Base-by-base conservation (phyloP, 2,329 filamentous ascomycete genomes). In the Camillea tinctor region DNA sequence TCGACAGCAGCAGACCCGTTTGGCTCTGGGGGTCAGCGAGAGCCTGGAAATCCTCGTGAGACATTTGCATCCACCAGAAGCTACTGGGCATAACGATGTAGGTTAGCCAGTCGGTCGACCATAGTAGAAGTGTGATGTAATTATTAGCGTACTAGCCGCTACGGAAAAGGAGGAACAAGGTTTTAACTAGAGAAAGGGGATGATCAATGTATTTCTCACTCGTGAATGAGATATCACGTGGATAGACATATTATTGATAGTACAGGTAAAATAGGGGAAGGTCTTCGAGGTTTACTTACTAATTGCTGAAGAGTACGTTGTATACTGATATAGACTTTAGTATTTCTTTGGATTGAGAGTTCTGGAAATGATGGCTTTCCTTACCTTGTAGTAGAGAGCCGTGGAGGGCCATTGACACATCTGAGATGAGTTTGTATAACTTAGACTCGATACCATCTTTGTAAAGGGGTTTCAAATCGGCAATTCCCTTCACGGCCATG, bases 61-160 rank as follows among this genome's bases (percentile, higher is more conserved):
- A 79, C 7, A 86, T 75, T 69, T 82, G 76, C 76, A 85, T 85
- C 83, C 83, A 85, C 83, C 83, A 86, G 3, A 69, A 76, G 68
- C 64, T 66, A 55, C 22, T 17, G 2, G 13, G 17, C 5, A n/a
- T 15, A 44, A 6, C 2, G 26, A 8, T 9, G 7, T 83, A 44
- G 13, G 50, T 49, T 21, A 48, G 17, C 50, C 17, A 48, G 17
- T 56, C 17, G 15, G 26, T 30, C 26, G 13, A 30, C 13, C 26
- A 11, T n/a, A n/a, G 26, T 7, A 7, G 26, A 30, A 9, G 13
- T 30, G 26, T 20, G 19, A 48, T 17, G 15, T 17, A 20, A 58
- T 20, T 15, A 30, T 2, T 11, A 20, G 17, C 15, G 6, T 9
- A 20, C 21, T n/a, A n/a, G n/a, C n/a, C n/a, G n/a, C n/a, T n/a